Base-by-base conservation (phyloP, 345 rosid species). In the Jatropha curcas region DNA sequence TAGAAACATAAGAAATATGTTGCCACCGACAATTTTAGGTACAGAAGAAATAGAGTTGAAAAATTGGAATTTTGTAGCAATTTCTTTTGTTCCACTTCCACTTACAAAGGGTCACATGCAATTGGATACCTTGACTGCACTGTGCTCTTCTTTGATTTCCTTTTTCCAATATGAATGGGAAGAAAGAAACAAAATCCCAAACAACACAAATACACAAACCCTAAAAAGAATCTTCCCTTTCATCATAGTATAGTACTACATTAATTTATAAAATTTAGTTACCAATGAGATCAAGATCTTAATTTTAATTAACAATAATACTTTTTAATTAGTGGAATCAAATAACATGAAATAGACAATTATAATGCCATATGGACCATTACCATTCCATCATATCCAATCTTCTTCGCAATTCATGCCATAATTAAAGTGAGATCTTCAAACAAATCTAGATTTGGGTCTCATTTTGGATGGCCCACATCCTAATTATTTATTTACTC, bases 361-460 rank as follows among this genome's bases (percentile, higher is more conserved):
- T 14, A 64, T 5, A n/a, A 63, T 59, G 37, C 63, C 31, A 16
- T 13, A 22, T 64, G 34, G 28, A 10, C 27, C 68, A 64, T 25
- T 24, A 4, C 12, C 35, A 13, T 6, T 65, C 52, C 22, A 43
- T n/a, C n/a, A n/a, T n/a, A n/a, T 24, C 59, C 25, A 55, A 24
- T 30, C 59, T 64, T 41, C 45, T 9, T 9, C 8, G 11, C 11
- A 64, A 64, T 41, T 41, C 2, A 43, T 13, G 35, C 35, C 17
- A 65, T 46, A 27, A 7, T 7, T 41, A 41, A 65, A 43, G 56
- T 65, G 69, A 65, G 1, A 45, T 65, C 25, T 46, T 65, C 11
- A 20, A 30, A 31, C 69, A 46, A 65, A 27, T 65, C 69, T 16
- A 65, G 56, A 65, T 65, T 65, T 64, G 52, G 56, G 35, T 65